Percentiles rank a stretch among this genome's conserved stretches.
These are phyloP conservation scores for Cryptomeria japonica DNA, from an alignment of 75 land plant species.

Conservation along the genomic window DNA sequence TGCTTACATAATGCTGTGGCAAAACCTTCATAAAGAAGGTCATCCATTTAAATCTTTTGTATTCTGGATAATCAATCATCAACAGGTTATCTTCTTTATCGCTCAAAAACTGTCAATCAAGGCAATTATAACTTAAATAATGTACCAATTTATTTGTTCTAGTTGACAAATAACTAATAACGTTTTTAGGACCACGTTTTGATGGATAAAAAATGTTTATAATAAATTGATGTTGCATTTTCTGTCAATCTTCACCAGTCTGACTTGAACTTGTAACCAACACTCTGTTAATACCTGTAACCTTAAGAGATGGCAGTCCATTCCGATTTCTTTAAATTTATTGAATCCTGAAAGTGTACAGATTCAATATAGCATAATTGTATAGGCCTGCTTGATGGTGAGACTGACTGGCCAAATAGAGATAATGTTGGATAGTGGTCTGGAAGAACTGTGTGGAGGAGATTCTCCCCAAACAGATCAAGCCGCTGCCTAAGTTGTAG, in stretches of 20 bases:
- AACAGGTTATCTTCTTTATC: not conserved
- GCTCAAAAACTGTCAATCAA: not conserved
- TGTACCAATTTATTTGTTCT: not conserved
- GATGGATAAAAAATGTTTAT: not conserved
- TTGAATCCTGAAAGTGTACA: not conserved
- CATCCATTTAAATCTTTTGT: not conserved
- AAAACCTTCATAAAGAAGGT: not conserved
- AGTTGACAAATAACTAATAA: not conserved
- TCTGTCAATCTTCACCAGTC: not conserved
- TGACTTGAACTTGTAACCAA: not conserved
- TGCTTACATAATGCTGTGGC: not conserved
- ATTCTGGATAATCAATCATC: not conserved
- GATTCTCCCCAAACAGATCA: not conserved
- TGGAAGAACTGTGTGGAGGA: not conserved
- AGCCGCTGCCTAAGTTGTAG: not conserved
- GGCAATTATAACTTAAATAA: not conserved
- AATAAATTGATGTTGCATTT: not conserved
- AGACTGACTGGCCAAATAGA: not conserved
- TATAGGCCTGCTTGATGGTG: not conserved
- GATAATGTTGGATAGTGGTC: not conserved
- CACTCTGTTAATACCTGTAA: not conserved
- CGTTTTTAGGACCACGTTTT: not conserved
- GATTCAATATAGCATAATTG: not conserved
- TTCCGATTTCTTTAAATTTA: not conserved
- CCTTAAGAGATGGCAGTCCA: not conserved